Base-by-base conservation (phyloP, 306 rosid genomes). In the Vicia sativa region DNA sequence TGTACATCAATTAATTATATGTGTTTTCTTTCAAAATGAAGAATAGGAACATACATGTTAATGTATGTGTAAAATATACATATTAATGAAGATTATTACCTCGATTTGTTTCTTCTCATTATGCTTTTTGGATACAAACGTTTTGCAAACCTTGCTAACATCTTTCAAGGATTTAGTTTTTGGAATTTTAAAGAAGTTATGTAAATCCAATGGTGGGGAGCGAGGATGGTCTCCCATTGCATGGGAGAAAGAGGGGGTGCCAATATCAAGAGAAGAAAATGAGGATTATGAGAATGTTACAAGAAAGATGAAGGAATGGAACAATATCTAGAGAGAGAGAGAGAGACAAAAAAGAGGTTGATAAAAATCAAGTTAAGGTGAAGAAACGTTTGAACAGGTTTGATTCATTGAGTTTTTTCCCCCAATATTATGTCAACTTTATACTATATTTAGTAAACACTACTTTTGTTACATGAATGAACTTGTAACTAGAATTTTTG, bases 221-320 rank as follows among this genome's bases (percentile, higher is more conserved):
- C 78, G 92, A 48, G 62, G 62, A 43, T 14, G 77, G 54, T 86
- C 87, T 58, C 81, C 91, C 95, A 83, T 89, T 79, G 64, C 14
- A 55, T 65, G 6, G 26, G 67, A 71, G 73, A 71, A 49, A 55
- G 26, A 25, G 37, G 3, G 38, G 61, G 61, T 55, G 61, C 61
- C 61, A 55, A 55, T 25, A 55, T 55, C 7, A 59, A 60, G 11
- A 38, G 23, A 62, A 62, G 7, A 29, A 14, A 54, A 65, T 4
- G 13, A 55, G n/a, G 31, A 72, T 11, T 21, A 61, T 43, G 43
- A 12, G 43, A 72, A 63, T 16, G n/a, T 28, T 2, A 29, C 7
- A 57, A 50, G 42, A 74, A 39, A 11, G 35, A 53, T 70, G 67
- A 62, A 62, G 3, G 48, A 62, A 31, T 41, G 31, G 3, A 13